These are phyloP conservation scores for Acanthamoeba triangularis DNA, from an alignment of 208 protist species.

Conservation along the genomic window DNA sequence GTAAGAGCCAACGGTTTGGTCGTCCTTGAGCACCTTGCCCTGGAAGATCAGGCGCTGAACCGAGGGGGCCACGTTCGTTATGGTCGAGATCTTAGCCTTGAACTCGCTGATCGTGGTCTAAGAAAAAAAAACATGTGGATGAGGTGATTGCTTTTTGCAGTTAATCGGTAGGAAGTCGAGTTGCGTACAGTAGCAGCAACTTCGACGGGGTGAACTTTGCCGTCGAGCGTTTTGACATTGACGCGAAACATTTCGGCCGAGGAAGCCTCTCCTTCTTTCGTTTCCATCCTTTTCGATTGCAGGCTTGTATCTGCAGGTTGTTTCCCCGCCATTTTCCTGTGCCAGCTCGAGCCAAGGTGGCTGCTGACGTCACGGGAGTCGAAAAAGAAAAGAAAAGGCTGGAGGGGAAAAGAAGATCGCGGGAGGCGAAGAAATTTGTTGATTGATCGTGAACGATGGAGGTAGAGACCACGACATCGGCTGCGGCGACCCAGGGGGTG, in stretches of 20 bases:
- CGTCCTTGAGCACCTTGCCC: conserved; percentile 73
- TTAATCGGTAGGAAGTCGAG: background rate
- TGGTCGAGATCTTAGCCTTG: conserved; percentile 30
- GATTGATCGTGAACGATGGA: background rate
- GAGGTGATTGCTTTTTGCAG: background rate
- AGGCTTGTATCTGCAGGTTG: too few relatives aligned
- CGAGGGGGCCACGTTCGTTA: conserved; percentile 19
- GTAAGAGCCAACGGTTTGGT: conserved; percentile 46
- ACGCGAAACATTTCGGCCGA: background rate
- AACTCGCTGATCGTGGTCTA: conserved; percentile 42
- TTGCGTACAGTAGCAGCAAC: background rate
- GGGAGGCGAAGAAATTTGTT: background rate
- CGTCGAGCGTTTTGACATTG: conserved; percentile 63
- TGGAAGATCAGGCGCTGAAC: conserved; percentile 68
- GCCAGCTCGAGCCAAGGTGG: too few relatives aligned
- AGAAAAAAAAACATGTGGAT: background rate
- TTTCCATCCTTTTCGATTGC: background rate
- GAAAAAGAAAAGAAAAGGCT: background rate
- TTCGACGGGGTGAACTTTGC: conserved; percentile 30
- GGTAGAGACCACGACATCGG: background rate
- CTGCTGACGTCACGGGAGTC: background rate
- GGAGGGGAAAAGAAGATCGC: background rate
- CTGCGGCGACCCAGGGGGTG: background rate
- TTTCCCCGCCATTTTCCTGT: background rate
- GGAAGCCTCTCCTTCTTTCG: background rate